phyloP scores from a whole-genome alignment of 2,329 filamentous ascomycete species.

The Didymellaceae sp. region DNA sequence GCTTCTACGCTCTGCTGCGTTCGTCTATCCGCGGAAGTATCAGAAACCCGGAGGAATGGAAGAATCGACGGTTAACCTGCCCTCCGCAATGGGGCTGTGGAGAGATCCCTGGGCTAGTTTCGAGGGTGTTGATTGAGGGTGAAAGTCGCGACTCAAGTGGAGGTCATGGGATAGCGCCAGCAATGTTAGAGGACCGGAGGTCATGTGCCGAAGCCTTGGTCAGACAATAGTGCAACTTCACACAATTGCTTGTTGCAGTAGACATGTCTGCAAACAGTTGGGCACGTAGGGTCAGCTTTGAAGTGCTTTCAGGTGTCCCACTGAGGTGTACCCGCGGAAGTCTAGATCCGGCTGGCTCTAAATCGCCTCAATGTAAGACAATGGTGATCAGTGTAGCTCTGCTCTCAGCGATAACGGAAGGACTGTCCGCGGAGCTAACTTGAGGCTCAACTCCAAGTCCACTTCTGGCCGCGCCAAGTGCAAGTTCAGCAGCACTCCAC shows the following conservation, averaged over 20 bases:
- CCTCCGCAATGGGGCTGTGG: slow-evolving; percentile 18
- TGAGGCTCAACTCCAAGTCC: slow-evolving; percentile 13
- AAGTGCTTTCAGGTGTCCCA: slow-evolving; percentile 6
- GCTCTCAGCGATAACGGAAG: slow-evolving; percentile 5
- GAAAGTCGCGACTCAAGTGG: slow-evolving; percentile 8
- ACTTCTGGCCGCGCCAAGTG: slow-evolving; percentile 8
- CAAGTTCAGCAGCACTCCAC: slow-evolving; percentile 1
- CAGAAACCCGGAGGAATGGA: slow-evolving; percentile 1
- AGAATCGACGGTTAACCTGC: slow-evolving; percentile 15
- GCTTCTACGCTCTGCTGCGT: slow-evolving; percentile 5
- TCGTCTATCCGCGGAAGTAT: slow-evolving; percentile 10
- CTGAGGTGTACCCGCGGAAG: background rate
- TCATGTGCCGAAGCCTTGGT: slow-evolving; percentile 8
- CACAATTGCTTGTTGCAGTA: slow-evolving; percentile 1
- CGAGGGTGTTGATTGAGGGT: slow-evolving; percentile 3
- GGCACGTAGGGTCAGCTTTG: background rate
- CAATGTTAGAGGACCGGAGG: background rate
- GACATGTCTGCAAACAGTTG: slow-evolving; percentile 5
- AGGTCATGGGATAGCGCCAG: slow-evolving; percentile 3
- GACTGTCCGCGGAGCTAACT: slow-evolving; percentile 6
- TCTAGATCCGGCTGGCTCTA: slow-evolving; percentile 14
- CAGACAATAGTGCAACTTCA: slow-evolving; percentile 6
- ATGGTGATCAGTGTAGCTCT: background rate
- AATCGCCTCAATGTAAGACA: slow-evolving; percentile 7
- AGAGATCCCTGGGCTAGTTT: slow-evolving; percentile 14